These are phyloP conservation scores for Peniophora sp. DNA, from an alignment of 1,284 basidiomycete species.

Conservation along the genomic window DNA sequence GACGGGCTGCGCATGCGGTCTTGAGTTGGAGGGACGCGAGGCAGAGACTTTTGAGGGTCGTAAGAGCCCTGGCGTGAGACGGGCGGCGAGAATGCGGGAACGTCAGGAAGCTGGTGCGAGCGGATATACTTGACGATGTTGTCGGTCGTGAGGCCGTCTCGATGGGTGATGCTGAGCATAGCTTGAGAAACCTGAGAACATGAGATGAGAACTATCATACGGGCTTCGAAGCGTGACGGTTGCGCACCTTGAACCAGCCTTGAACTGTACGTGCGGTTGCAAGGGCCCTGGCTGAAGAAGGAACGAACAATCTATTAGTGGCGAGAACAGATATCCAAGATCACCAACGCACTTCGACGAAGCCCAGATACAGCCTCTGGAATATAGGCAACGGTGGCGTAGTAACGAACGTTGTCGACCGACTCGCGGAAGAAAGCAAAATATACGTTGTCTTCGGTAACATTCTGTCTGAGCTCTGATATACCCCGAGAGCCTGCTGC, in stretches of 20 bases:
- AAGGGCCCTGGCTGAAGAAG: constrained; percentile 6
- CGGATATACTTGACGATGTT: constrained; percentile 8
- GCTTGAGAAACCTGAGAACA: constrained; percentile 7
- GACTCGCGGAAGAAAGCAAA: constrained; percentile 9
- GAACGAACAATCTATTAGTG: neutral
- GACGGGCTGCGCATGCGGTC: neutral
- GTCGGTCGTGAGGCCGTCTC: constrained; percentile 5
- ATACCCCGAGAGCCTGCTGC: constrained; percentile 11
- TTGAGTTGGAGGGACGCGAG: neutral
- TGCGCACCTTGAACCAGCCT: constrained; percentile 10
- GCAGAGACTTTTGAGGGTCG: constrained; percentile 7
- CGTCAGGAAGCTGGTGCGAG: neutral
- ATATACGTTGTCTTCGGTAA: constrained; percentile 5
- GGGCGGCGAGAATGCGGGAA: neutral
- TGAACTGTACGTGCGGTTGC: constrained; percentile 9
- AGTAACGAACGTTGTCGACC: constrained; percentile 2
- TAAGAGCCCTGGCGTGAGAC: neutral
- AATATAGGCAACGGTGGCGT: constrained; percentile 8
- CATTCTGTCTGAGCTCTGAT: constrained; percentile 6
- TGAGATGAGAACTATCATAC: neutral
- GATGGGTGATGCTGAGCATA: constrained; percentile 6
- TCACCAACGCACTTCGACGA: constrained; percentile 5
- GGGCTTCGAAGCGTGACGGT: neutral
- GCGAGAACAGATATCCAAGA: neutral
- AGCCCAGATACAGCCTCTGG: constrained; percentile 9